Evolutionary conservation across 2,329 filamentous ascomycete species (phyloP), one percentile per base, ranked within the genome.

Genomic region (Trichoderma lentiforme): DNA sequence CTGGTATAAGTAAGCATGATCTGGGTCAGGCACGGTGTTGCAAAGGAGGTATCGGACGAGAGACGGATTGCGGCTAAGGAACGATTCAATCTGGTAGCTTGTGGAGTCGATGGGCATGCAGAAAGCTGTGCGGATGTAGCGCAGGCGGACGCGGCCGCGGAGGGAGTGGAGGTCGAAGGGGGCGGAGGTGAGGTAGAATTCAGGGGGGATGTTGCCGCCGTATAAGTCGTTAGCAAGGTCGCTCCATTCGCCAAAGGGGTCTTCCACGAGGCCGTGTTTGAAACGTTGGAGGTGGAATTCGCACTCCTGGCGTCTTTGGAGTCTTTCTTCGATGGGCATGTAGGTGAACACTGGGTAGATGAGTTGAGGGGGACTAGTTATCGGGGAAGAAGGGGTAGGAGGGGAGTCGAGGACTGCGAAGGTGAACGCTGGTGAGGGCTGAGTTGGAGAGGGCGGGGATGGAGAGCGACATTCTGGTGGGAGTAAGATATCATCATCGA

Each of bases 1-100:
- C 21, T 24, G 24, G 43, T 36, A 32, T 12, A 21, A 2, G 21
- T 70, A 34, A n/a, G 53, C 65, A 24, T 26, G n/a, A 70, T 74
- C 63, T 1, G 71, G 71, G 21, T 69, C 34, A 2, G 61, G 60
- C 15, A 71, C 67, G 15, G 39, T 26, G 2, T 60, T 28, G 67
- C 24, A 43, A 18, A 11, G n/a, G 18, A 77, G 74, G 71, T 76
- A 74, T 21, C 73, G 72, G 34, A 78, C 51, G 64, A 79, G 69
- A 64, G 67, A 66, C 47, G 62, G 57, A 62, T 79, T 79, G 15
- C 65, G 47, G 9, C 70, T 65, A 34, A 79, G 71, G 65, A 72
- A 74, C 14, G 18, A 9, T 58, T 76, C 56, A 21, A 77, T 32
- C 7, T 71, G 18, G 6, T 34, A 30, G 8, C 51, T 71, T 18